A percentile compares a stretch with the other conserved stretches of the same genome.
These are phyloP conservation scores for Periconia sp. DNA, from an alignment of 2,329 filamentous ascomycete species.

Conservation along the genomic window DNA sequence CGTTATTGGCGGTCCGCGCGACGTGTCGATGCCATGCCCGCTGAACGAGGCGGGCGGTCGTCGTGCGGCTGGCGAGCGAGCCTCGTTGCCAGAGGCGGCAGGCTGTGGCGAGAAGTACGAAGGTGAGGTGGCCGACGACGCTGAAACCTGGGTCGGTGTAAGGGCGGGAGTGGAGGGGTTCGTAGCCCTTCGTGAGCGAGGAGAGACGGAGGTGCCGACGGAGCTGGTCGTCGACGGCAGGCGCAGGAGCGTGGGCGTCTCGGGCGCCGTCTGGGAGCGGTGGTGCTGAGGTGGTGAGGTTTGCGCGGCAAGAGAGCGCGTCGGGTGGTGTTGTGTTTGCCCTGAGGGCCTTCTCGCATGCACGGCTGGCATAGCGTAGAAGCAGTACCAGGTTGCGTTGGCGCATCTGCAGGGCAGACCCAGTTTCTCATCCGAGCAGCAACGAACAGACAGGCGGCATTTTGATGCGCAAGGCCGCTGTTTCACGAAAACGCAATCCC, in stretches of 20 bases:
- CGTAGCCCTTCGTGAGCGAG: conserved; percentile 28
- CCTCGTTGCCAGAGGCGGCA: conserved; percentile 31
- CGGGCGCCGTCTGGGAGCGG: conserved; percentile 31
- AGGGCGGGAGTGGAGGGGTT: conserved; percentile 36
- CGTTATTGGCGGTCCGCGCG: conserved; percentile 57
- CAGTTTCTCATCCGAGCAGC: conserved; percentile 5
- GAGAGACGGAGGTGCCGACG: conserved; percentile 23
- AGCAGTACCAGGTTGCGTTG: conserved; percentile 7
- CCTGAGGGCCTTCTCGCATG: conserved; percentile 15
- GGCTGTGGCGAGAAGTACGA: conserved; percentile 43
- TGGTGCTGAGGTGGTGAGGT: conserved; percentile 29
- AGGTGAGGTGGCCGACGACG: conserved; percentile 25
- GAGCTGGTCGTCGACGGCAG: conserved; percentile 35
- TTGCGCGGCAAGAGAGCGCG: conserved; percentile 12
- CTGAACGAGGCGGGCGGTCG: conserved; percentile 56
- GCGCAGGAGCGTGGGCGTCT: conserved; percentile 35
- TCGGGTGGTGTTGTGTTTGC: conserved; percentile 11
- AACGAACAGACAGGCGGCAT: conserved; percentile 3
- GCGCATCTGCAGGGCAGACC: conserved; percentile 13
- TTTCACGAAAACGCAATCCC: no score
- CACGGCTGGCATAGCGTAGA: conserved; percentile 12
- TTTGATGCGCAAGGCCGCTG: background rate
- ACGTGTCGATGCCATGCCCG: conserved; percentile 58
- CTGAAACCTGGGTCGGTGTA: conserved; percentile 24
- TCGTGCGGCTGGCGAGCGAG: conserved; percentile 39